Evolutionary conservation across 768 basidiomycete genomes (phyloP).

Genomic region (Hygrophoropsis aurantiaca): DNA sequence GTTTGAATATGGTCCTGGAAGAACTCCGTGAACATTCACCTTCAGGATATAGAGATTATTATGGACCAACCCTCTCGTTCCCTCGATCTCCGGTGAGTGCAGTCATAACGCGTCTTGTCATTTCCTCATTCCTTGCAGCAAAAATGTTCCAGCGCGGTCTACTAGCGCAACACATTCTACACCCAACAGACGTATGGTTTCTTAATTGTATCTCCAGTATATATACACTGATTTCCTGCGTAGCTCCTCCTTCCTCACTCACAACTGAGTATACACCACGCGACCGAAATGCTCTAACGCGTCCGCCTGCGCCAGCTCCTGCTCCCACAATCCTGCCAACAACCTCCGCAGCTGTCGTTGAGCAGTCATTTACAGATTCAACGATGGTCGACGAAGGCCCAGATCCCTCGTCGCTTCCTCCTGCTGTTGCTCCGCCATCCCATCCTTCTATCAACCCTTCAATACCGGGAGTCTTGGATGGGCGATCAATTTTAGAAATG

Average conservation of each 20-base stretch:
- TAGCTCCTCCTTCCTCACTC: slow-evolving; percentile 54
- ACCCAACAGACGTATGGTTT: slow-evolving; percentile 25
- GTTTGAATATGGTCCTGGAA: slow-evolving; percentile 1
- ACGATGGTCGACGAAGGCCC: slow-evolving; percentile 46
- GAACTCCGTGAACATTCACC: slow-evolving; percentile 2
- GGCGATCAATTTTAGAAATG: slow-evolving; percentile 81
- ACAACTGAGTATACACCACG: slow-evolving; percentile 85
- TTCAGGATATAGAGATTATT: slow-evolving; percentile 86
- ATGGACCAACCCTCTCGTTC: slow-evolving; percentile 77
- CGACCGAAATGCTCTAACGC: slow-evolving; percentile 51
- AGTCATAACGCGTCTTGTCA: too few relatives aligned
- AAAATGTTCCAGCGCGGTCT: slow-evolving; percentile 32
- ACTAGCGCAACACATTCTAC: slow-evolving; percentile 23
- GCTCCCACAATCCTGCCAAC: slow-evolving; percentile 21
- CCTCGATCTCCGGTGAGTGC: slow-evolving; percentile 71
- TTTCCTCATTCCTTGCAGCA: slow-evolving; percentile 23
- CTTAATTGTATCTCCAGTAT: slow-evolving; percentile 2
- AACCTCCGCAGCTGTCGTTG: slow-evolving; percentile 5
- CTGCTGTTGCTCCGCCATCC: slow-evolving; percentile 70
- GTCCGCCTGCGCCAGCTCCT: slow-evolving; percentile 19
- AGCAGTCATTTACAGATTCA: slow-evolving; percentile 15
- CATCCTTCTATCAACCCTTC: slow-evolving; percentile 77
- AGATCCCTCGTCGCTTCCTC: slow-evolving; percentile 65
- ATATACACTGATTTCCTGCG: slow-evolving; percentile 7
- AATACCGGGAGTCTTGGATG: slow-evolving; percentile 63